Percentiles rank a stretch among this genome's conserved stretches.
Conservation (phyloP, 345 rosid species). For the Angophora floribunda region DNA sequence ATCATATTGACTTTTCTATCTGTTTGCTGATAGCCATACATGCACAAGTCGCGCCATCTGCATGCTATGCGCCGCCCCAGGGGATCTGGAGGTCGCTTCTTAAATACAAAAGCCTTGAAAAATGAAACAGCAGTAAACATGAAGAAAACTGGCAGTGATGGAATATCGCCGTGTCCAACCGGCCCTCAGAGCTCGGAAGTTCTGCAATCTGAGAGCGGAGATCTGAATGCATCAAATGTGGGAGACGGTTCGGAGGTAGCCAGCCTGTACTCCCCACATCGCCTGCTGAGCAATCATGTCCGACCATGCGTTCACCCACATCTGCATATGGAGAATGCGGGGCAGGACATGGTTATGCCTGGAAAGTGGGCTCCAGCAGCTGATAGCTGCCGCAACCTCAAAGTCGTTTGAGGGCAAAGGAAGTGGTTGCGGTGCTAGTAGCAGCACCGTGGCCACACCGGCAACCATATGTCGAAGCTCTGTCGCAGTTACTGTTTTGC, state of each 20-base stretch:
- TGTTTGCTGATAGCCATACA: constrained; percentile 57
- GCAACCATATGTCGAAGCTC: neutral
- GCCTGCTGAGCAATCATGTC: neutral
- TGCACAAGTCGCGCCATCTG: constrained; percentile 86
- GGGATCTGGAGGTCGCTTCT: constrained; percentile 89
- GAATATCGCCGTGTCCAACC: neutral
- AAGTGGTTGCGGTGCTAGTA: neutral
- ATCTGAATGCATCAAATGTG: neutral
- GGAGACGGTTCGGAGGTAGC: neutral
- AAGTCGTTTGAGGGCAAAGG: neutral
- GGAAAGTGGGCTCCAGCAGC: neutral
- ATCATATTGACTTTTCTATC: neutral
- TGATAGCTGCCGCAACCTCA: neutral
- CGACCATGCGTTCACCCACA: neutral
- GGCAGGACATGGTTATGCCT: neutral
- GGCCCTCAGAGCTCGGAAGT: neutral
- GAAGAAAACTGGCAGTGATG: neutral
- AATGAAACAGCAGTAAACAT: neutral
- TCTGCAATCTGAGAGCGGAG: neutral
- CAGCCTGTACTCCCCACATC: neutral
- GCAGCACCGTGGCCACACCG: neutral
- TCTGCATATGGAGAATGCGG: neutral
- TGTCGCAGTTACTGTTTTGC: neutral
- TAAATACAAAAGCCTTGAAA: constrained; percentile 34
- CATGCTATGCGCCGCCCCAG: constrained; percentile 95